Base-by-base conservation (phyloP, 2,329 filamentous ascomycete genomes). In the Botrytis cinerea region DNA sequence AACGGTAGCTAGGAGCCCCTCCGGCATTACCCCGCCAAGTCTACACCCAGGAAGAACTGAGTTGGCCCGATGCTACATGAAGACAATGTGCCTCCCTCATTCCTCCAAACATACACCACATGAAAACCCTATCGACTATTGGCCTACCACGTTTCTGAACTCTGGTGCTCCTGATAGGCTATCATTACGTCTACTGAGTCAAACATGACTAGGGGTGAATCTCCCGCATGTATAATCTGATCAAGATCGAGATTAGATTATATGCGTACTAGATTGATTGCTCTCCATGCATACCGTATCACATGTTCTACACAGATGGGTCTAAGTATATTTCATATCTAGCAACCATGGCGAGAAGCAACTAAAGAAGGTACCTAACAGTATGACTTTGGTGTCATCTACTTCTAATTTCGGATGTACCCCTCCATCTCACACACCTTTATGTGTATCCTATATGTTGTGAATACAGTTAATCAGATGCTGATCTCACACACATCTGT, bases 41-140 rank as follows among this genome's bases (percentile, higher is more conserved):
- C 14, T 14, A 28, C 18, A 54, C 46, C 14, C 28, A 54, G 16
- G 16, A 35, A 40, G 64, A 51, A n/a, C 46, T 32, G 46, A 67
- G 35, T 25, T 54, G 46, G 35, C 46, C 64, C 64, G 64, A 67
- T 67, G 32, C 64, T 40, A 67, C 64, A n/a, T 67, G 46, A 57
- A 57, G 8, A 28, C 32, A 51, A 28, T 8, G n/a, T 28, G 16
- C n/a, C 51, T 57, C 28, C 2, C 46, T 67, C 18, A 66, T 35
- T 63, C 40, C 28, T 46, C 28, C 43, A 12, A 57, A 28, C 0
- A n/a, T 40, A 40, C 20, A 48, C 43, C 3, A 66, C 28, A 38
- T 38, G 25, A 10, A 54, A 28, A 25, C 12, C 62, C 25, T 0
- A 14, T 46, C 16, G 9, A 54, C 46, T 22, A 67, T 54, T 67